A percentile compares a stretch with the other conserved stretches of the same genome.
These are phyloP conservation scores for Sapria himalayana DNA, from an alignment of 345 rosid species.

Conservation along the genomic window DNA sequence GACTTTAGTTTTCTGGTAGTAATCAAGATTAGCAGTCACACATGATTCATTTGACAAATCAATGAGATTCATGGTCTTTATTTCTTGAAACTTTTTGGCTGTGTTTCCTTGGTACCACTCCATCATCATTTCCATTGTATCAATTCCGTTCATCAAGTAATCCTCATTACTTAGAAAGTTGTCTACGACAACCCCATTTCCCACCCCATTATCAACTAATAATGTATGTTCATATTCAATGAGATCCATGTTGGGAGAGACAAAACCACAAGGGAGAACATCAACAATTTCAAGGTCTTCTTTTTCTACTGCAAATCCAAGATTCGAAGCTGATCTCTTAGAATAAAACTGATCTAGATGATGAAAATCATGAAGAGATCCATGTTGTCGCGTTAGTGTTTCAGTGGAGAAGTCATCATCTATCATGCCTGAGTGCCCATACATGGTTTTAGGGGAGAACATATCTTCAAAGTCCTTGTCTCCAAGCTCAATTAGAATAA, in stretches of 20 bases:
- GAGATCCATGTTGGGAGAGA: slow-evolving; percentile 18
- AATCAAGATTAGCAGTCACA: slow-evolving; percentile 17
- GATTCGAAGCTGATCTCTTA: slow-evolving; percentile 24
- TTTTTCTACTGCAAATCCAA: slow-evolving; percentile 16
- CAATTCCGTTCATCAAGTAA: slow-evolving; percentile 8
- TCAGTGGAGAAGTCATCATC: no score
- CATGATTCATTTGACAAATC: slow-evolving; percentile 51
- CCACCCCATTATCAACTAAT: slow-evolving; percentile 7
- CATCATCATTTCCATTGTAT: slow-evolving; percentile 11
- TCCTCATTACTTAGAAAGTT: slow-evolving; percentile 21
- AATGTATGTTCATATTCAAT: slow-evolving; percentile 47
- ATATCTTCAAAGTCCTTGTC: no score
- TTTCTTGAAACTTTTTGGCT: slow-evolving; percentile 20
- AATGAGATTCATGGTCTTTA: slow-evolving; percentile 21
- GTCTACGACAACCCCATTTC: slow-evolving; percentile 26
- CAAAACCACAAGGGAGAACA: slow-evolving; percentile 17
- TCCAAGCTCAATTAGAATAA: no score
- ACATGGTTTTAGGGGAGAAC: no score
- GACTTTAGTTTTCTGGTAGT: slow-evolving; percentile 12
- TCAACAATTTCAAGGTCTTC: slow-evolving; percentile 26
- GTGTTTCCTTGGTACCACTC: slow-evolving; percentile 14
- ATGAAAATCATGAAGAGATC: slow-evolving; percentile 43
- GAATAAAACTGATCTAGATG: slow-evolving; percentile 23
- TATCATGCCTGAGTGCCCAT: no score
- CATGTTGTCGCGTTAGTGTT: no score